phyloP scores from a whole-genome alignment of 345 rosid genomes.

The Salix arbutifolia region DNA sequence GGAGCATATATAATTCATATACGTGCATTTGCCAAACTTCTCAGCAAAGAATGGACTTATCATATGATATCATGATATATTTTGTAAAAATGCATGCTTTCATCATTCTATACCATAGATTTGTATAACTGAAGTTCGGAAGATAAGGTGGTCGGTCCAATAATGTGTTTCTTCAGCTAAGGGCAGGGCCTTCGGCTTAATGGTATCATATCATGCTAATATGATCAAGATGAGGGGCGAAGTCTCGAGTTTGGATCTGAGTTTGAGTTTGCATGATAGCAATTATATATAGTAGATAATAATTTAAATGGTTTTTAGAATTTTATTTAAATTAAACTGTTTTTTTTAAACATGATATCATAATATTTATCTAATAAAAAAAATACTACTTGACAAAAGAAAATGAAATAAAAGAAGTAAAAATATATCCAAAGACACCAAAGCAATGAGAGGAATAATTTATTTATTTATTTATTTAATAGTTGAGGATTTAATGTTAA shows the following conservation, averaged over 20 bases:
- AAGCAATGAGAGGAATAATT: too few relatives aligned
- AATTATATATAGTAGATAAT: too few relatives aligned
- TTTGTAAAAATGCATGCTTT: neutral
- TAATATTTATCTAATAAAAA: too few relatives aligned
- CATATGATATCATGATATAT: slow-evolving; percentile 10
- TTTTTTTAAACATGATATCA: too few relatives aligned
- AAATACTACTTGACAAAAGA: too few relatives aligned
- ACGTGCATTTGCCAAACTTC: slow-evolving; percentile 35
- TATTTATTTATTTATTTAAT: too few relatives aligned
- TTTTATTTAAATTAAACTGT: too few relatives aligned
- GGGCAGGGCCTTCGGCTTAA: neutral
- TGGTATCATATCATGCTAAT: neutral
- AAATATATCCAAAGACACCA: too few relatives aligned
- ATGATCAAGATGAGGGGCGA: neutral
- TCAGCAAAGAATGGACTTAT: slow-evolving; percentile 39
- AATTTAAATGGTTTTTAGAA: too few relatives aligned
- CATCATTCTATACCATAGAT: neutral
- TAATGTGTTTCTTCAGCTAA: neutral
- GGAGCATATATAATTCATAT: neutral
- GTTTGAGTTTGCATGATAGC: too few relatives aligned
- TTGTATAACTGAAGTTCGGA: neutral
- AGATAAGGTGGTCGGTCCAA: neutral
- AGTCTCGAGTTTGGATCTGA: neutral
- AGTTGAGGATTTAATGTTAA: too few relatives aligned
- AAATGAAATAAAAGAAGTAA: too few relatives aligned